These are phyloP conservation scores for Eleusine coracana DNA, from an alignment of 176 grass and related monocot species.

Conservation along the genomic window DNA sequence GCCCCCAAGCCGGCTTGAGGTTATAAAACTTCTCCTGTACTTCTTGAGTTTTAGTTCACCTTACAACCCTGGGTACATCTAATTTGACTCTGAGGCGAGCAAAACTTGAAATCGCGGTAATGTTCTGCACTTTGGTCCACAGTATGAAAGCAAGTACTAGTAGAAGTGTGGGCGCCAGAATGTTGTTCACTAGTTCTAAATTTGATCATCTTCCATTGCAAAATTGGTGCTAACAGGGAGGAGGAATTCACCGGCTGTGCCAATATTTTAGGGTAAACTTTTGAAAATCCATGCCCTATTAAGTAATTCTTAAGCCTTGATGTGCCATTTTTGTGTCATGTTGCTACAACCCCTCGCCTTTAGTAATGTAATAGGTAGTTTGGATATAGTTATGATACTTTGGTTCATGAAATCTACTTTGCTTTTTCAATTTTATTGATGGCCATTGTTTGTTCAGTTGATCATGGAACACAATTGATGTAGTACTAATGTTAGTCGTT, in stretches of 20 bases:
- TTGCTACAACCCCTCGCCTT: not conserved
- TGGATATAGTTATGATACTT: not conserved
- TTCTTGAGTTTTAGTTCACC: not conserved
- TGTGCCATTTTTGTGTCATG: not conserved
- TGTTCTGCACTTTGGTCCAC: not conserved
- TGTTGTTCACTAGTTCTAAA: not conserved
- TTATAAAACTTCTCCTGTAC: not conserved
- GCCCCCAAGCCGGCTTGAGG: conserved; percentile 26
- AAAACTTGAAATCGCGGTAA: not conserved
- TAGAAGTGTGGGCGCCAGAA: not conserved
- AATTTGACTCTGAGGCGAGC: not conserved
- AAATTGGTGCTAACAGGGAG: not conserved
- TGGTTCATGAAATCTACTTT: not conserved
- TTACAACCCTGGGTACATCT: not conserved
- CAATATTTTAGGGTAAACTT: not conserved
- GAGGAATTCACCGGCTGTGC: not conserved
- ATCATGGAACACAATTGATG: not conserved
- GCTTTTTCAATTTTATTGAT: not conserved
- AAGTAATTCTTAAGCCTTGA: not conserved
- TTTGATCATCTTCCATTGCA: not conserved
- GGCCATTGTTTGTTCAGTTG: not conserved
- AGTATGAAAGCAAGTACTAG: not conserved
- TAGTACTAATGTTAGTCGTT: not conserved
- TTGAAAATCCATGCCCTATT: not conserved
- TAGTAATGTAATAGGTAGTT: not conserved